phyloP scores from a whole-genome alignment of 768 basidiomycete species.

The Mycena epipterygia region DNA sequence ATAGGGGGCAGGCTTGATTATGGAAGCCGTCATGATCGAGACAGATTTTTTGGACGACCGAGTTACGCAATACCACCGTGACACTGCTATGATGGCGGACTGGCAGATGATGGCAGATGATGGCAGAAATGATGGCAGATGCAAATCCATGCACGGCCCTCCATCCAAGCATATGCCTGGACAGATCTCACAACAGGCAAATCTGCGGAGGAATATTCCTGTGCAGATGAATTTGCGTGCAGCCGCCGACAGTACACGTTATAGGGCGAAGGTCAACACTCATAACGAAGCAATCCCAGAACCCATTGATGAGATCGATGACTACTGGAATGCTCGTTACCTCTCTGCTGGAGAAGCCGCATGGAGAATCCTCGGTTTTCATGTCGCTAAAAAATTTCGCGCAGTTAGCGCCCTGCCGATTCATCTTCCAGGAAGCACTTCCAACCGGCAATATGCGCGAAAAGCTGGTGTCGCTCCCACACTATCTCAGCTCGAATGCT shows the following conservation, averaged over 20 bases:
- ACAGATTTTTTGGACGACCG: no score
- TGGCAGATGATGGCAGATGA: no score
- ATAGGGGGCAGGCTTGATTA: no score
- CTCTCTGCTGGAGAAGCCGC: constrained; percentile 51
- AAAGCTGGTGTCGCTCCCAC: background rate
- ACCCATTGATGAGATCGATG: constrained; percentile 49
- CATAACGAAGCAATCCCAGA: background rate
- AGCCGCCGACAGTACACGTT: constrained; percentile 13
- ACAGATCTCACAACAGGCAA: no score
- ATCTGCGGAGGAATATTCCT: no score
- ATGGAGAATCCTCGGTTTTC: constrained; percentile 52
- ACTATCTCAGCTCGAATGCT: constrained; percentile 39
- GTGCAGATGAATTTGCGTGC: no score
- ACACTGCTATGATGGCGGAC: no score
- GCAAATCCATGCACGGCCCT: no score
- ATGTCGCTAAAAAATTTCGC: constrained; percentile 50
- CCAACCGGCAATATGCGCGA: constrained; percentile 42
- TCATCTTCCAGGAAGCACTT: constrained; percentile 40
- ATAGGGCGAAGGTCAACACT: background rate
- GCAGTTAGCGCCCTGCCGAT: constrained; percentile 49
- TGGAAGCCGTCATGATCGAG: no score
- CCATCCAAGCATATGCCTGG: no score
- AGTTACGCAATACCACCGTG: no score
- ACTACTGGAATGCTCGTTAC: constrained; percentile 51
- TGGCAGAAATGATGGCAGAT: no score